Base-by-base conservation (phyloP, 306 rosid genomes). In the Lagenaria siceraria region DNA sequence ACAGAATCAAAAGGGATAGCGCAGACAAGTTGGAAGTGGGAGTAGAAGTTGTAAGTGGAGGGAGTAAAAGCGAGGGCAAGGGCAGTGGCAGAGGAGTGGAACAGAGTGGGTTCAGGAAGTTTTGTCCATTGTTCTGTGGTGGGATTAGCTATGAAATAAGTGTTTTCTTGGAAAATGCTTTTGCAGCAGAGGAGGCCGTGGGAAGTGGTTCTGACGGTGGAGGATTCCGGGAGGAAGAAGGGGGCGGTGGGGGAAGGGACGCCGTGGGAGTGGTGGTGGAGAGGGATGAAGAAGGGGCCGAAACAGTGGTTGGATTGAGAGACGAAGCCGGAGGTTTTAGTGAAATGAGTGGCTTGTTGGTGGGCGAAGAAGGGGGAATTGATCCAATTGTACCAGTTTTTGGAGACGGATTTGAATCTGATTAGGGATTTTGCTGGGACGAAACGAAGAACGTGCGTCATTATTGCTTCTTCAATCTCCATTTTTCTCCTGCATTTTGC, bases 351-450 rank as follows among this genome's bases (percentile, higher is more conserved):
- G 62, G 81, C 33, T 46, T 84, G 88, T 72, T 51, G 63, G 65
- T 78, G 79, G 35, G 64, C 71, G 14, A 87, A 60, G 48, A 87
- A 78, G 25, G 79, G 83, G 1, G 8, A 49, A 7, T 31, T 64
- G 24, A 87, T 80, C 80, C 75, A 74, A 40, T 27, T 13, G 54
- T 87, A 58, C 90, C 90, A 87, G 19, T 60, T 19, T 51, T 76
- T 82, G 48, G 79, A 72, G 14, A 87, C 86, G 15, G 59, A 7
- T 87, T 51, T 87, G 79, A 82, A 84, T 73, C 83, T 80, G 61
- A 58, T 78, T 0, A 84, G 69, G n/a, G 83, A 54, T 82, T 87
- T 87, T 18, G 90, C 88, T 24, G 86, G 90, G 35, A 87, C 59
- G 8, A 58, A 80, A 2, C 59, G 78, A 71, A 87, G 83, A 43